Evolutionary conservation across 2,329 filamentous ascomycete genomes (phyloP).

Genomic region (Calonectria pseudoreteaudii): DNA sequence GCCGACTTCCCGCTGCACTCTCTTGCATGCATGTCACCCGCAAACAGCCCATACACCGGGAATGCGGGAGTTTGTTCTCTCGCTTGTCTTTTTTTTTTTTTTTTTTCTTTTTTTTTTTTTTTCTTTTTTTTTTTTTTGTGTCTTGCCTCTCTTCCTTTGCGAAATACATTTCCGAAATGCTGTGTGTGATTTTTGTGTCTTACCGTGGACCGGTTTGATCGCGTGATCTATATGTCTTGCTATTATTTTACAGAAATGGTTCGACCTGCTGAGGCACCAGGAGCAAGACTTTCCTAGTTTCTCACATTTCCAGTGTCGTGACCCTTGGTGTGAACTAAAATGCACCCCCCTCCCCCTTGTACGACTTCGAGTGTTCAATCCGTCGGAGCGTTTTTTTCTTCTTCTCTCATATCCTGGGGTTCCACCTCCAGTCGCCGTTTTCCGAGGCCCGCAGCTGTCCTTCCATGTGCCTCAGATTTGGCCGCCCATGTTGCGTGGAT

Average conservation of each 20-base stretch:
- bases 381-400: background rate
- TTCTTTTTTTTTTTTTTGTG: too few relatives aligned
- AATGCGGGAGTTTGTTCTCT: background rate
- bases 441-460: too few relatives aligned
- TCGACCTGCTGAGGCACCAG: background rate
- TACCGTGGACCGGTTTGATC: background rate
- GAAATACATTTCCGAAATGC: too few relatives aligned
- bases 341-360: background rate
- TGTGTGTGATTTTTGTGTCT: background rate
- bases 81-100: background rate
- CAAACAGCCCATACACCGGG: background rate
- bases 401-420: background rate
- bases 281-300: background rate
- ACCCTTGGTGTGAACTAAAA: background rate
- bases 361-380: background rate
- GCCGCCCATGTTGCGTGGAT: background rate
- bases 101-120: background rate
- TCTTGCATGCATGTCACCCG: background rate
- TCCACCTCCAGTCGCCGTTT: background rate
- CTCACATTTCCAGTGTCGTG: background rate
- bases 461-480: background rate
- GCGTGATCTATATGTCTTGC: constrained; percentile 2
- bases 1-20: background rate
- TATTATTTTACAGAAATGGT: constrained; percentile 7
- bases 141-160: too few relatives aligned